Evolutionary conservation across 805 yeast genomes (phyloP), one percentile per base, ranked within the genome.

Genomic region (Lipomyces mesembrius): DNA sequence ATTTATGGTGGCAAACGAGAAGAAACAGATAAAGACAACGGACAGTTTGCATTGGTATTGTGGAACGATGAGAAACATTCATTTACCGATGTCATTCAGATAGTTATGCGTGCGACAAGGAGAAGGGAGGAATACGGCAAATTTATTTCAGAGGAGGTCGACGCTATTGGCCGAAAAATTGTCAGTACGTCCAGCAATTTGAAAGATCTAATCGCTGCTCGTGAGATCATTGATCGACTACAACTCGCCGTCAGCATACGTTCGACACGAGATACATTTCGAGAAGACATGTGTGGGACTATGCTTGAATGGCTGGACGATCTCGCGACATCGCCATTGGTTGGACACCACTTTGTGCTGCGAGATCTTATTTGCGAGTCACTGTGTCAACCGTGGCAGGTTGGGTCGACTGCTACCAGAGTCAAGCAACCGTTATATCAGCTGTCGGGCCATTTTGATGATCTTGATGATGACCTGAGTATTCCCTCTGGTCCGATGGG

Each of bases 21-120:
- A 2, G 86, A 51, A 6, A 22, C 25, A 22, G 70, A 68, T 35
- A 43, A 49, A 29, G 60, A 62, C 52, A 62, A 67, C 54, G 70
- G 61, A 37, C 65, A 67, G 37, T 68, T 46, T 49, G 69, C 71
- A 6, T 53, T 92, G 35, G 77, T 87, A 39, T 78, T 90, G 2
- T 91, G 91, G 82, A 91, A 92, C 72, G 97, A 92, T 74, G 95
- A 89, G 72, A 82, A 85, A 46, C 87, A 89, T 65, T 94, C 92
- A 64, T 87, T 84, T 71, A 80, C 86, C 63, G 96, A 92, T 74
- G 92, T 93, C 0, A 84, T 87, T 2, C 87, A 86, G 62, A 77
- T 90, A 49, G 85, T 92, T 7, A 81, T 84, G 59, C 75, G 83
- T 39, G 88, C 92, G 0, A 89, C 95, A 7, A 83, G 83, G 25